Evolutionary conservation across 2,329 filamentous ascomycete genomes (phyloP).

Genomic region (Fusarium sororula): DNA sequence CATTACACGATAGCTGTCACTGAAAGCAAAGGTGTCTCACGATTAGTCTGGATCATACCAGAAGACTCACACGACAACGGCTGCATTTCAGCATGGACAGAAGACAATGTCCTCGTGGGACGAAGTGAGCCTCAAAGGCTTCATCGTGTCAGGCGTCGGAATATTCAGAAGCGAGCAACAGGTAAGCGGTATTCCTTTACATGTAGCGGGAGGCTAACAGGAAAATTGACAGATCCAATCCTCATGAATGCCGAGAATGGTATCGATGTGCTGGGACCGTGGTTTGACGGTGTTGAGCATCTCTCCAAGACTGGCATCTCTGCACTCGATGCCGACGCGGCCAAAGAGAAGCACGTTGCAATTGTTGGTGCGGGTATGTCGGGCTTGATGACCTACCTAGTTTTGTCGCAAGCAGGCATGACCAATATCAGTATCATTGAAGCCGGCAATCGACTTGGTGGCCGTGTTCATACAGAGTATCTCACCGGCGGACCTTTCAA

Average conservation of each 20-base stretch:
- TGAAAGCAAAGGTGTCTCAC: background rate
- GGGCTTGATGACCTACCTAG: background rate
- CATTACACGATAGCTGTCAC: conserved; percentile 4
- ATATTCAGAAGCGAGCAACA: background rate
- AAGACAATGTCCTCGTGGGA: background rate
- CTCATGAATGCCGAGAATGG: background rate
- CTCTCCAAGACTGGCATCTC: background rate
- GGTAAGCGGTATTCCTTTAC: fast-evolving
- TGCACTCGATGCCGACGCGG: background rate
- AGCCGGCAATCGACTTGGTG: background rate
- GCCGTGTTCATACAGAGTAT: conserved; percentile 6
- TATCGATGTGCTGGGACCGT: background rate
- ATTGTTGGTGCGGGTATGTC: conserved; percentile 15
- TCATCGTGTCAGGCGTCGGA: background rate
- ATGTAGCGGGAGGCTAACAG: fast-evolving
- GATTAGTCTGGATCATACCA: background rate
- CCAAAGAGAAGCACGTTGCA: background rate
- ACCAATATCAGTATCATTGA: conserved; percentile 12
- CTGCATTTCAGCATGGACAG: background rate
- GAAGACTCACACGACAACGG: background rate
- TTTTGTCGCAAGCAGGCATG: conserved; percentile 9
- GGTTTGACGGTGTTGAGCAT: conserved; percentile 5
- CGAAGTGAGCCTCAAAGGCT: background rate
- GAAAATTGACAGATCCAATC: background rate
- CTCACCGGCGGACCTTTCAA: background rate